Percentiles rank a stretch among this genome's conserved stretches.
Evolutionary conservation across 345 rosid genomes (phyloP).

Genomic region (Syzygium aromaticum): DNA sequence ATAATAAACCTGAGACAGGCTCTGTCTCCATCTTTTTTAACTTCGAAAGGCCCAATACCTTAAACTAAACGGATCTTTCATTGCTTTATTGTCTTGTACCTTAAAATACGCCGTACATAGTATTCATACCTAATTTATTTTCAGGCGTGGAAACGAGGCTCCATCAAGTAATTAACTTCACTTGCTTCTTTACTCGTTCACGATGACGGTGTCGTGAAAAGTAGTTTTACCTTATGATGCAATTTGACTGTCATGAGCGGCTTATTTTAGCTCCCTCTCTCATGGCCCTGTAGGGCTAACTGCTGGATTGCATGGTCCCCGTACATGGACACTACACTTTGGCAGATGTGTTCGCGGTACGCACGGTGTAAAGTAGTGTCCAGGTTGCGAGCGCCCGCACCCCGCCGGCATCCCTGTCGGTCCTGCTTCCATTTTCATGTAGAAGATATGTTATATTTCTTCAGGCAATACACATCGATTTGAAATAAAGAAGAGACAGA

Average conservation of each 20-base stretch:
- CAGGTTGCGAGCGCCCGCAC: no score
- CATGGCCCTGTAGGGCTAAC: no score
- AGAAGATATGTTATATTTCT: background rate
- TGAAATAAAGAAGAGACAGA: background rate
- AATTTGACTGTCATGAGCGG: background rate
- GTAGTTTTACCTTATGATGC: background rate
- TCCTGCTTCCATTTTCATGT: background rate
- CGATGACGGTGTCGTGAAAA: background rate
- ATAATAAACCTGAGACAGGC: background rate
- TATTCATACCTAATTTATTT: background rate
- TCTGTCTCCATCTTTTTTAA: background rate
- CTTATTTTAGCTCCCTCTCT: no score
- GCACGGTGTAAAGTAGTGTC: background rate
- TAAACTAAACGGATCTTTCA: background rate
- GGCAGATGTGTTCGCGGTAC: background rate
- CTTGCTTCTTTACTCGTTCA: background rate
- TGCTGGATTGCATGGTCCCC: no score
- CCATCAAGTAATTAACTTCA: background rate
- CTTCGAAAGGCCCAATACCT: background rate
- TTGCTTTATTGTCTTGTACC: background rate
- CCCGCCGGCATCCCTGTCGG: no score
- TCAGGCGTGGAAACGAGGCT: background rate
- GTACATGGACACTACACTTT: no score
- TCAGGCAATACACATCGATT: background rate
- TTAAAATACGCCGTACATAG: background rate